Evolutionary conservation across 306 rosid genomes (phyloP).

Genomic region (Myrica gale): DNA sequence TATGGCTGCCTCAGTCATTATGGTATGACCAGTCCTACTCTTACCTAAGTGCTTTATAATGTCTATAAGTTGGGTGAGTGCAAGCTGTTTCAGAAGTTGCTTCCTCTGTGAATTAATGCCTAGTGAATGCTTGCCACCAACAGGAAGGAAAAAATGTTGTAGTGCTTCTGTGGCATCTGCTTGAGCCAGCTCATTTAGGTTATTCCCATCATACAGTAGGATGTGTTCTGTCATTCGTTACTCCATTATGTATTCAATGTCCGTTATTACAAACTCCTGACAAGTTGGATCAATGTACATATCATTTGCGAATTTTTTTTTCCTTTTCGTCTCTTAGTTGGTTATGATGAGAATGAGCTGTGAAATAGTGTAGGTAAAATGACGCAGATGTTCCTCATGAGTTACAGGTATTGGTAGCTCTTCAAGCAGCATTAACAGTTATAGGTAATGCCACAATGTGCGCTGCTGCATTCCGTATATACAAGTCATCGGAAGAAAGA

Average conservation of each 20-base stretch:
- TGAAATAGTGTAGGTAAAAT: constrained; percentile 11
- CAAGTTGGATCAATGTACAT: not conserved
- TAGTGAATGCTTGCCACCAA: not conserved
- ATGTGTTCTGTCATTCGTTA: not conserved
- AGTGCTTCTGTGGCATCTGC: not conserved
- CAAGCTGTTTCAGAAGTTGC: not conserved
- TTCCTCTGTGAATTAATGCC: not conserved
- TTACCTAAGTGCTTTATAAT: not conserved
- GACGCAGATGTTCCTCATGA: constrained; percentile 25
- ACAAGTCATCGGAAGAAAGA: constrained; percentile 64
- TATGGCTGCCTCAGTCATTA: not conserved
- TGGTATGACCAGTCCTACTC: not conserved
- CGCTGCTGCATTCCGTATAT: constrained; percentile 79
- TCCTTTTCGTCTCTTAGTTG: constrained; percentile 19
- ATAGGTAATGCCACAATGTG: constrained; percentile 89
- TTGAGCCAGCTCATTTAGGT: not conserved
- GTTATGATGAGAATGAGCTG: constrained; percentile 18
- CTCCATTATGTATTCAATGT: not conserved
- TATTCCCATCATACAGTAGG: not conserved
- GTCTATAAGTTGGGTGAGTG: not conserved
- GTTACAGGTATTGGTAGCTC: constrained; percentile 87
- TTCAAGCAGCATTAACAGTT: constrained; percentile 88
- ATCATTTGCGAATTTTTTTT: not conserved
- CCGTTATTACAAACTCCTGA: not conserved
- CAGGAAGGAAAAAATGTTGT: not conserved